These are phyloP conservation scores for Blastobotrys petasosporus DNA, from an alignment of 1,139 yeast species.

Conservation along the genomic window DNA sequence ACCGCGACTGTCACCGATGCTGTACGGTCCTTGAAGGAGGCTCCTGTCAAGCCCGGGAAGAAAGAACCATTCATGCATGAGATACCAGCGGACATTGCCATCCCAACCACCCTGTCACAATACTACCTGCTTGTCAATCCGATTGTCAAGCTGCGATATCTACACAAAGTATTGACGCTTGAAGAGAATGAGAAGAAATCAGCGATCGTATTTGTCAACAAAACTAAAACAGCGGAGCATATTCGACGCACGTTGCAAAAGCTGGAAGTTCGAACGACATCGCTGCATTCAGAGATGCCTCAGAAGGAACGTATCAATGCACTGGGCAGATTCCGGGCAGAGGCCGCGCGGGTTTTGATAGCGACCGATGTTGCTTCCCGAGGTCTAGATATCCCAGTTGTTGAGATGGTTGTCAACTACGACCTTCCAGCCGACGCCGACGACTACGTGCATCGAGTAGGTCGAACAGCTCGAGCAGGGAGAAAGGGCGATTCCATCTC, in stretches of 20 bases:
- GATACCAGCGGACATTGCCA: conserved; percentile 62
- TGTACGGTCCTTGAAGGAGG: conserved; percentile 71
- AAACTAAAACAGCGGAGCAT: conserved; percentile 85
- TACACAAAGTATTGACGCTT: conserved; percentile 59
- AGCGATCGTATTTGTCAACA: conserved; percentile 82
- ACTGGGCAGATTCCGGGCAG: conserved; percentile 85
- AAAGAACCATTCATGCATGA: conserved; percentile 73
- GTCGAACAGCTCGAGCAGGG: conserved; percentile 99
- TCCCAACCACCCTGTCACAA: conserved; percentile 66
- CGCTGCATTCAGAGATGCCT: conserved; percentile 92
- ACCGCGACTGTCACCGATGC: conserved; percentile 97
- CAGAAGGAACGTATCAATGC: conserved; percentile 88
- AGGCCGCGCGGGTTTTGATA: conserved; percentile 83
- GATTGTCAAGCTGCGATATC: conserved; percentile 84
- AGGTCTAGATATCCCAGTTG: conserved; percentile 94
- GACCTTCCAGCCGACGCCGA: conserved; percentile 97
- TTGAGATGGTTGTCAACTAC: conserved; percentile 79
- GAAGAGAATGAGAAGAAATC: conserved; percentile 60
- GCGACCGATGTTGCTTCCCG: conserved; percentile 97
- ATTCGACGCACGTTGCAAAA: conserved; percentile 68
- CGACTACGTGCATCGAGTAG: conserved; percentile 95
- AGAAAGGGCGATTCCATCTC: conserved; percentile 65
- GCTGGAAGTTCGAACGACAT: conserved; percentile 74
- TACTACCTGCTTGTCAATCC: conserved; percentile 60
- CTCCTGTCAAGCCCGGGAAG: conserved; percentile 55